phyloP scores from a whole-genome alignment of 2,329 filamentous ascomycete genomes.

The Davidsoniella eucalypti region DNA sequence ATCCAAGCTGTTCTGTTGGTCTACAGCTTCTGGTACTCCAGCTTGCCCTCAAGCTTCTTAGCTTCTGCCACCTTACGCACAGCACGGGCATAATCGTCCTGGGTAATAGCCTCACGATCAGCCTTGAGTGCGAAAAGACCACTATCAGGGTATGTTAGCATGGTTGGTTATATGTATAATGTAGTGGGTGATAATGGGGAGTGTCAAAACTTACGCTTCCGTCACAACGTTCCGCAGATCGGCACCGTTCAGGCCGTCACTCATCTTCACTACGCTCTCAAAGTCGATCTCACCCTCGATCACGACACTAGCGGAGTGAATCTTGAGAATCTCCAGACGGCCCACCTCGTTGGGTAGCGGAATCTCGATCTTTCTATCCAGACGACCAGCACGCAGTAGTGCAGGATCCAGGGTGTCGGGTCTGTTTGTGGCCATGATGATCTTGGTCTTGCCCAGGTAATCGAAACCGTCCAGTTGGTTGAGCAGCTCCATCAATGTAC shows the following conservation, averaged over 20 bases:
- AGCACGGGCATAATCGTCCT: slow-evolving; percentile 98
- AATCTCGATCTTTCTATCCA: slow-evolving; percentile 97
- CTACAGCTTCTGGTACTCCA: slow-evolving; percentile 93
- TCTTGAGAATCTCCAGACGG: slow-evolving; percentile 92
- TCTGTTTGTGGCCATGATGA: slow-evolving; percentile 98
- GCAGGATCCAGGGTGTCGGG: slow-evolving; percentile 92
- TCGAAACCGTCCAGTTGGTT: slow-evolving; percentile 99
- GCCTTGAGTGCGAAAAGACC: slow-evolving; percentile 97
- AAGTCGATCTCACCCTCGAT: slow-evolving; percentile 95
- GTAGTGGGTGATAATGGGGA: background rate
- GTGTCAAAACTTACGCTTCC: slow-evolving; percentile 62
- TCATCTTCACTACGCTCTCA: slow-evolving; percentile 99
- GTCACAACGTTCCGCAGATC: slow-evolving; percentile 96
- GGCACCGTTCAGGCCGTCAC: slow-evolving; percentile 90
- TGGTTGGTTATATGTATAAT: slow-evolving; percentile 7
- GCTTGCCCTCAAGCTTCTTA: slow-evolving; percentile 96
- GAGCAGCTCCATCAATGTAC: slow-evolving; percentile 94
- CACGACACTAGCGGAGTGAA: slow-evolving; percentile 73
- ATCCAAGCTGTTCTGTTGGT: background rate
- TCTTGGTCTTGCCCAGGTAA: slow-evolving; percentile 98
- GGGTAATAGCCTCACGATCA: slow-evolving; percentile 87
- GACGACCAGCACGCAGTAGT: slow-evolving; percentile 73
- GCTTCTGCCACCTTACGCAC: slow-evolving; percentile 92
- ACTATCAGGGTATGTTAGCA: slow-evolving; percentile 28
- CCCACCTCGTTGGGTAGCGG: slow-evolving; percentile 94